Evolutionary conservation across 2,329 filamentous ascomycete species (phyloP), one percentile per base, ranked within the genome.

Genomic region (Trichoderma simmonsii): DNA sequence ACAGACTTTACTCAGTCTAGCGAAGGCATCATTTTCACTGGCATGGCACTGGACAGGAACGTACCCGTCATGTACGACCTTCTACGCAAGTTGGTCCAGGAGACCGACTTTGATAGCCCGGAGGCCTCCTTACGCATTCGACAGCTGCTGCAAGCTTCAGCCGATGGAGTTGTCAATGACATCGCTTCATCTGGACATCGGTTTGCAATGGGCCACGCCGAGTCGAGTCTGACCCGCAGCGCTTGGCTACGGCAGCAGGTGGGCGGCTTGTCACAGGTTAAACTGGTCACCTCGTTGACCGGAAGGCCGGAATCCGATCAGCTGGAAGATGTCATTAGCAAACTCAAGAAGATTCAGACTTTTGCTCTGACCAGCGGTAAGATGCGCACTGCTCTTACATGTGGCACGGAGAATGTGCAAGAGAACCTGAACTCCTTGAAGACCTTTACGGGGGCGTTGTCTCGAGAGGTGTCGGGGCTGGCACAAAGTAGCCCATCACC

Each of bases 31-130:
- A 89, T 92, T 14, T 91, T 98, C 71, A 91, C 91, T 3, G 95
- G 96, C 18, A 97, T 92, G 84, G 95, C 95, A 0, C 83, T 99
- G 48, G 95, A 99, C 79, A 88, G 91, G 74, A 97, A 99, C 76
- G 89, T 99, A 1, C 92, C 94, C 0, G 91, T 92, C 70, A 97
- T 99, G 94, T 93, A 97, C 77, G 90, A 95, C 60, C 87, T 99
- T 14, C 83, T 99, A 32, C 90, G 90, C 56, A 93, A 90, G 68
- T 84, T 99, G 12, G 88, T 98, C 15, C 84, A 92, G 32, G 95
- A 97, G 76, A 98, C 96, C 1, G 89, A 98, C 80, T 99, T 99
- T 78, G 92, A 95, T 75, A 92, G 92, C 73, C 87, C 92, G 0
- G 91, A 94, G 76, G 94, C 95, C 1, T 90, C 94, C 28, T 88